Evolutionary conservation across 371 early-diverging fungal genomes (phyloP).

Genomic region (Mucor racemosus): DNA sequence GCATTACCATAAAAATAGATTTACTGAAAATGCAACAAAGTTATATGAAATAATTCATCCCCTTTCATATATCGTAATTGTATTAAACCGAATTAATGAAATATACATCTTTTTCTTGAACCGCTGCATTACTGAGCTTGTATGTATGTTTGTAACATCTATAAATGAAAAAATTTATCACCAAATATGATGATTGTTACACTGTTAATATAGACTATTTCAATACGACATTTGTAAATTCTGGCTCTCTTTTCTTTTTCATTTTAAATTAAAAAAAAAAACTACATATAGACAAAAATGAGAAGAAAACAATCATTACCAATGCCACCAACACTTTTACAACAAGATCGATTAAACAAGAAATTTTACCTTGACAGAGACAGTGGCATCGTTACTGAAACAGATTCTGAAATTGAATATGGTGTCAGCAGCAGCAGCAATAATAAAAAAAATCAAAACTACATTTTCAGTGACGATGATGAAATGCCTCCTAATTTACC

Average conservation of each 20-base stretch:
- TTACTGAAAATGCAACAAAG: background rate
- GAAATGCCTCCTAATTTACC: constrained; percentile 18
- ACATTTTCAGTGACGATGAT: constrained; percentile 54
- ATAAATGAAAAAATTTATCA: constrained; percentile 2
- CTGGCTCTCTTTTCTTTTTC: background rate
- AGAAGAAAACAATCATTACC: background rate
- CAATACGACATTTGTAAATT: background rate
- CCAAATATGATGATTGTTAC: constrained; percentile 3
- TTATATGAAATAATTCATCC: too few species aligned
- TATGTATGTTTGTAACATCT: background rate
- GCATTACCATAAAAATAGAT: background rate
- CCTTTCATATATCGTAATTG: too few species aligned
- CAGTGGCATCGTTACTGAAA: constrained; percentile 46
- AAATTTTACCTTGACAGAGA: constrained; percentile 31
- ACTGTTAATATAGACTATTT: constrained; percentile 2
- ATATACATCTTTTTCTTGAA: too few species aligned
- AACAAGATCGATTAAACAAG: background rate
- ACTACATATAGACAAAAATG: background rate
- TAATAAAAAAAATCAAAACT: constrained; percentile 3
- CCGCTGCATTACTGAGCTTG: background rate
- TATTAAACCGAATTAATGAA: too few species aligned
- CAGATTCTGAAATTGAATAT: constrained; percentile 37
- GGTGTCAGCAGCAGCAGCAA: background rate
- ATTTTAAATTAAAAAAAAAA: background rate
- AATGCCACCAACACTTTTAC: background rate